Evolutionary conservation across 2,329 filamentous ascomycete species (phyloP), one percentile per base, ranked within the genome.

Genomic region (Coccinonectria pachysandricola): DNA sequence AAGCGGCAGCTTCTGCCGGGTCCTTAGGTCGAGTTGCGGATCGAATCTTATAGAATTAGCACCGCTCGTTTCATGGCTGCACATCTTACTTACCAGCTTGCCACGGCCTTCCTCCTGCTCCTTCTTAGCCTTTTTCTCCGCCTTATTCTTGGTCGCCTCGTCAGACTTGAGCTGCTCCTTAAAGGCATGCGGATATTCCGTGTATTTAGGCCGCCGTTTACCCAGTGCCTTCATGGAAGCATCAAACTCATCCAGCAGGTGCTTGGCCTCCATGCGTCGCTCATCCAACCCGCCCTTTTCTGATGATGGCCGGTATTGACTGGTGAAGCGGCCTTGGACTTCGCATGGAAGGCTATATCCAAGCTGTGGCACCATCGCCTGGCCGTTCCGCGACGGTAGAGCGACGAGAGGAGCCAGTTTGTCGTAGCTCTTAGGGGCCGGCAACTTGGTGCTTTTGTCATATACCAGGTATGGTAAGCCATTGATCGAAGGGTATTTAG

Each of bases 81-180:
- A n/a, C 4, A 6, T 23, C 6, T 3, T 13, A 46, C 54, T 45
- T 42, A 58, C 53, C 8, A 57, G 55, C 24, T 59, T 62, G 17
- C 42, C 52, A 12, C 53, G 48, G 30, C 55, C 60, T 29, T 54
- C 53, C 30, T 61, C 57, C 26, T 48, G 32, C 21, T 60, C 53
- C 33, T 58, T 61, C 29, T 57, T 56, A n/a, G 57, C 58, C 32
- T 56, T 62, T 32, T 60, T 59, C 31, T 60, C 60, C 2, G 56
- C 56, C 35, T 64, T 65, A 35, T 61, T 61, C 32, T 56, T 63
- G 2, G 50, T 48, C 5, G 59, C 57, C 30, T 64, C 60, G 19
- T 64, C 60, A 4, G 59, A 54, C 28, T 62, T 62, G 8, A 64
- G 49, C 34, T 62, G 60, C 31, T 64, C 60, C 30, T 63, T 62